Base-by-base conservation (phyloP, 148 eudicot species). In the Tetragonia tetragonoides region DNA sequence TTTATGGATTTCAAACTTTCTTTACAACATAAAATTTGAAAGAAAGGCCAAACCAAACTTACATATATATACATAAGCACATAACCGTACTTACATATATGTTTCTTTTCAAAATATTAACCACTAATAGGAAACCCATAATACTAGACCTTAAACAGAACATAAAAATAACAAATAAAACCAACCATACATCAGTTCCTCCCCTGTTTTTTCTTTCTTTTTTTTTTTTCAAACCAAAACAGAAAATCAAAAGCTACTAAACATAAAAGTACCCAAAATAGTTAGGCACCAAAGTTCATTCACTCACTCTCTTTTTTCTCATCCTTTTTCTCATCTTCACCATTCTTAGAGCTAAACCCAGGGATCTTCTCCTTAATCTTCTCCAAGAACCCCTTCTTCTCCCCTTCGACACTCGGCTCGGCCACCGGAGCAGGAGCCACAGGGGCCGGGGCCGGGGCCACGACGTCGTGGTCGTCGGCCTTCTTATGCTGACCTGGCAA, bases 281-380 rank as follows among this genome's bases (percentile, higher is more conserved):
- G 17, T 53, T 53, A 53, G 16, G 16, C 12, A 9, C 57, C 12
- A 9, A 53, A 53, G 0, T 15, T 18, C 17, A 3, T 17, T 2
- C 21, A 59, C 6, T 59, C 4, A 59, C 21, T 11, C 62, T 59
- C 62, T 4, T 59, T 59, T 59, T 59, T 20, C 21, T 59, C 62
- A 17, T 59, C 62, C 62, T 59, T 20, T 4, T 59, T 59, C 23
- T 59, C 57, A 3, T 53, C 57, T 7, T 53, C 57, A 53, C 57
- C 57, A 53, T 53, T 53, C 57, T 53, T 53, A 14, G 57, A 14
- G 57, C 17, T 10, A 15, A 53, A 53, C 16, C 57, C 89, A 47
- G 93, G 89, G 62, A 89, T 81, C 88, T 89, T 89, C 41, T 88
- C 90, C 80, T 89, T 89, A 20, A 88, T 89, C 83, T 88, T 89